Percentiles rank a stretch among this genome's conserved stretches.
Conservation (phyloP, 1,139 yeast species). For the Blastobotrys serpentis region DNA sequence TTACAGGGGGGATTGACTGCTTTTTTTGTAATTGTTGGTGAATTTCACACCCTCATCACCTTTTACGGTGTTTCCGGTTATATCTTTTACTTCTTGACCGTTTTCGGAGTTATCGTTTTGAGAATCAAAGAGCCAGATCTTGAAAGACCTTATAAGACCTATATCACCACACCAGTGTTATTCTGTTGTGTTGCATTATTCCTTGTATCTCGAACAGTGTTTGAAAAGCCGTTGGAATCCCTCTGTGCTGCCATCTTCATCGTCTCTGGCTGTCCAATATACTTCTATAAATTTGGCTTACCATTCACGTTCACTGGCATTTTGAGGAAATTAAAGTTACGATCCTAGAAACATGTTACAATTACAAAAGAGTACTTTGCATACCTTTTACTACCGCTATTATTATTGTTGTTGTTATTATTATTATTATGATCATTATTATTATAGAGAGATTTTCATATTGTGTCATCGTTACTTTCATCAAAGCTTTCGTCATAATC, state of each 20-base stretch:
- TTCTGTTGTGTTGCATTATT: slow-evolving; percentile 43
- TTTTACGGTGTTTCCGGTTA: slow-evolving; percentile 46
- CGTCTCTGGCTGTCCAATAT: slow-evolving; percentile 38
- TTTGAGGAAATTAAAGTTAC: slow-evolving; percentile 1
- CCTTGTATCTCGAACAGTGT: slow-evolving; percentile 38
- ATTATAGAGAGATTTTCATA: background rate
- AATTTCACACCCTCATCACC: slow-evolving; percentile 39
- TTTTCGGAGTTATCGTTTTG: slow-evolving; percentile 41
- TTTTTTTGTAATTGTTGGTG: slow-evolving; percentile 39
- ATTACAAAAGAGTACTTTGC: too few species aligned
- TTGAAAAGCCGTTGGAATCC: slow-evolving; percentile 39
- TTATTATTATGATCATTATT: too few species aligned
- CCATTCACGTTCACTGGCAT: slow-evolving; percentile 8
- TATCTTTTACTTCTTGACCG: slow-evolving; percentile 42
- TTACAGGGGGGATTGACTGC: slow-evolving; percentile 37
- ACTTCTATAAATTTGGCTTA: slow-evolving; percentile 28
- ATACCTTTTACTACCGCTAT: too few species aligned
- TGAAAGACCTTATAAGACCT: slow-evolving; percentile 41
- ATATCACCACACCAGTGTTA: slow-evolving; percentile 40
- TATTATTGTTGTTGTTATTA: too few species aligned
- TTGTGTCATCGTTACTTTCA: slow-evolving; percentile 5
- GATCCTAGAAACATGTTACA: background rate
- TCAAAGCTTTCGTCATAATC: slow-evolving; percentile 11
- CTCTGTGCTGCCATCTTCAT: slow-evolving; percentile 35
- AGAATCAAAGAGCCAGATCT: slow-evolving; percentile 39